Conservation (phyloP, 768 basidiomycete genomes). For the Lactarius evosmus region DNA sequence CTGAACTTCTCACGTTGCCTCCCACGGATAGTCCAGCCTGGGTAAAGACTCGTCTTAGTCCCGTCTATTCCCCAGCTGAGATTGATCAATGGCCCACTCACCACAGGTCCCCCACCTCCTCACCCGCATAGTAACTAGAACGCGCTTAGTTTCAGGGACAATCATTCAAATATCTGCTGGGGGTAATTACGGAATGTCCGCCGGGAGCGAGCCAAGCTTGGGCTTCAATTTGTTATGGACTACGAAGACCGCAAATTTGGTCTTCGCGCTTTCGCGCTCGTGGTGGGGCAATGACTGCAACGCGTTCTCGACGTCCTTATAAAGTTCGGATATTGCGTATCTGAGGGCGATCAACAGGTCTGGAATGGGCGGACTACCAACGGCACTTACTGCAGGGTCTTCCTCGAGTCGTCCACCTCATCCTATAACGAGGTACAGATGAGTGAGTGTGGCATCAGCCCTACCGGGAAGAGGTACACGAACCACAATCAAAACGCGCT, state of each 20-base stretch:
- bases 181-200: slow-evolving; percentile 54
- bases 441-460: slow-evolving; percentile 24
- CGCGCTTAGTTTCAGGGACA: slow-evolving; percentile 29
- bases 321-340: slow-evolving; percentile 87
- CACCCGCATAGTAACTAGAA: slow-evolving; percentile 72
- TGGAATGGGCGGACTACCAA: not conserved
- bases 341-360: slow-evolving; percentile 38
- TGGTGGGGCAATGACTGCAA: slow-evolving; percentile 61
- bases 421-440: slow-evolving; percentile 47
- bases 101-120: slow-evolving; percentile 72
- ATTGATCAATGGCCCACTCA: slow-evolving; percentile 38
- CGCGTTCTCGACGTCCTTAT: slow-evolving; percentile 81
- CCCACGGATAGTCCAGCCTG: slow-evolving; percentile 87
- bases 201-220: slow-evolving; percentile 74
- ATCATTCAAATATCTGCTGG: slow-evolving; percentile 4
- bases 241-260: slow-evolving; percentile 90
- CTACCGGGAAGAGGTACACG: slow-evolving; percentile 32
- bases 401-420: slow-evolving; percentile 85
- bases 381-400: slow-evolving; percentile 74
- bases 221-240: slow-evolving; percentile 91
- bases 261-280: slow-evolving; percentile 65
- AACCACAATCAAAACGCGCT: slow-evolving; percentile 79
- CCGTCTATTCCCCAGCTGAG: not conserved
- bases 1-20: slow-evolving; percentile 53
- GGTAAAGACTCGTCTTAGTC: slow-evolving; percentile 19